These are phyloP conservation scores for Boehmeria nivea DNA, from an alignment of 306 rosid species.

Conservation along the genomic window DNA sequence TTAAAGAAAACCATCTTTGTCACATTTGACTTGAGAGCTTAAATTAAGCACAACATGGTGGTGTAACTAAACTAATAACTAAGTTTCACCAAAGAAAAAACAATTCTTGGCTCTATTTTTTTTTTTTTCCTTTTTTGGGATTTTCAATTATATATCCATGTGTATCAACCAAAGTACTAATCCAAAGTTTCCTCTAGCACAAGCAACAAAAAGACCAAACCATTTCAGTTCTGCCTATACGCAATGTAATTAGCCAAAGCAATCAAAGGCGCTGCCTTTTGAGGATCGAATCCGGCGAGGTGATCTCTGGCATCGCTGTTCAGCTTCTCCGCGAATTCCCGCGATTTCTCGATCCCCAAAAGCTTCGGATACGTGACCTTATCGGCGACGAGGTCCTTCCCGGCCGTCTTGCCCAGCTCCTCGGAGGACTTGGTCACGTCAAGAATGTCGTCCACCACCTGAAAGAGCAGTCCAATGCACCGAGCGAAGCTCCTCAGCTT, in stretches of 20 bases:
- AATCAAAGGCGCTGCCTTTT: conserved; percentile 53
- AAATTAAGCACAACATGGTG: no score
- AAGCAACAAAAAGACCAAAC: background rate
- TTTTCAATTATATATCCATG: background rate
- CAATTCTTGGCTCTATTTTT: no score
- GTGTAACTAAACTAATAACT: no score
- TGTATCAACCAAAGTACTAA: background rate
- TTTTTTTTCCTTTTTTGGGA: no score
- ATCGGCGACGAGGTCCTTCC: conserved; percentile 72
- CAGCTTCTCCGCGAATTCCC: conserved; percentile 53
- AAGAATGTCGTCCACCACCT: conserved; percentile 81
- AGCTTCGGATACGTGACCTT: conserved; percentile 72
- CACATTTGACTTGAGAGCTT: no score
- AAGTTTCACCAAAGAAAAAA: no score
- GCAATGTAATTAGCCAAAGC: conserved; percentile 67
- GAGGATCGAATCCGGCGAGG: conserved; percentile 42
- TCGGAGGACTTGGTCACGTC: conserved; percentile 67
- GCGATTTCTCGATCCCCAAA: conserved; percentile 56
- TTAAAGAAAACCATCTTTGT: no score
- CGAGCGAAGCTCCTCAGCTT: conserved; percentile 51
- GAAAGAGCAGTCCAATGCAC: conserved; percentile 61
- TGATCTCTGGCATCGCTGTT: conserved; percentile 45
- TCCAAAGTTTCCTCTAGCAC: background rate
- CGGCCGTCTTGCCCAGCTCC: conserved; percentile 81
- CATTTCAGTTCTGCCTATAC: conserved; percentile 43